phyloP scores from a whole-genome alignment of 208 protist genomes.

The Giardia duodenalis region DNA sequence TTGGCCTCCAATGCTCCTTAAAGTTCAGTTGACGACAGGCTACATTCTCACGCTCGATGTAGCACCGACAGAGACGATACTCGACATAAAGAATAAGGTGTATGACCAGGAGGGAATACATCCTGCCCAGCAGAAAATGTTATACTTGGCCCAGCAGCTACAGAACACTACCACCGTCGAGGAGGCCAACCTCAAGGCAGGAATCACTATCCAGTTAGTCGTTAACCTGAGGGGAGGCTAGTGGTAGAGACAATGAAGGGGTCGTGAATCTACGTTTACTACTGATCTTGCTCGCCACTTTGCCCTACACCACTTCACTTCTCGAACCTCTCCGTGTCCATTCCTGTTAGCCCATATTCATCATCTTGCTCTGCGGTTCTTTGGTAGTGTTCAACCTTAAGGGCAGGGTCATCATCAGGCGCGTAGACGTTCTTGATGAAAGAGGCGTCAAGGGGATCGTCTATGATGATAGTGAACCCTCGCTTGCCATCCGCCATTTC shows the following conservation, averaged over 20 bases:
- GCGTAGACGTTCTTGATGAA: slow-evolving; percentile 73
- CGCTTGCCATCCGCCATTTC: slow-evolving; percentile 53
- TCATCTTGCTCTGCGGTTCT: slow-evolving; percentile 71
- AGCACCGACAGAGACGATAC: neutral
- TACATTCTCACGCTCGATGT: neutral
- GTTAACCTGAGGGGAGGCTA: slow-evolving; percentile 1
- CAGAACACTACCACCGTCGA: neutral
- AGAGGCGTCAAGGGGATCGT: slow-evolving; percentile 67
- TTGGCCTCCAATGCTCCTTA: neutral
- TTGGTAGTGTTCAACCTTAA: slow-evolving; percentile 59
- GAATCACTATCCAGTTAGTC: neutral
- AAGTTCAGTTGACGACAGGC: neutral
- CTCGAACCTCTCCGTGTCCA: slow-evolving; percentile 39
- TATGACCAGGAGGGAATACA: neutral
- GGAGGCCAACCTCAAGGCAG: neutral
- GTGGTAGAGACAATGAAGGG: no score
- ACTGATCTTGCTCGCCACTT: no score
- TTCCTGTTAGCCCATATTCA: slow-evolving; percentile 66
- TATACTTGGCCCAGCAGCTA: neutral
- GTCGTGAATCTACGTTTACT: no score
- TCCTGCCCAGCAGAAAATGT: neutral
- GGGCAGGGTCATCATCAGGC: slow-evolving; percentile 61
- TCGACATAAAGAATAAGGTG: neutral
- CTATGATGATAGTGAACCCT: slow-evolving; percentile 66
- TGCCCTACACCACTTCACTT: no score